Conservation (phyloP, 495 filamentous ascomycete genomes). For the Penicillium chermesinum region DNA sequence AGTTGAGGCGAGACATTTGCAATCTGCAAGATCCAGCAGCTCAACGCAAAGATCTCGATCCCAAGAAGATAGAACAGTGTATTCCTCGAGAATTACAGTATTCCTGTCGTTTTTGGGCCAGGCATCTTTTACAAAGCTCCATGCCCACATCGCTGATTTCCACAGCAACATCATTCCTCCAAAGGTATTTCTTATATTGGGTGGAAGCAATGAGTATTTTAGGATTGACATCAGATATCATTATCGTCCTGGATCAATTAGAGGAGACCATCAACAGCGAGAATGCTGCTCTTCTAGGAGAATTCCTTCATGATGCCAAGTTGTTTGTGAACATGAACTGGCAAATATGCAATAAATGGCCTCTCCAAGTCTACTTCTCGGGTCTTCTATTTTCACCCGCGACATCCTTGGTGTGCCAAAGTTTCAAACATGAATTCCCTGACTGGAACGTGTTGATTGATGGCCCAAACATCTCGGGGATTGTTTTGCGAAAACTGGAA, state of each 20-base stretch:
- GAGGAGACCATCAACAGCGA: neutral
- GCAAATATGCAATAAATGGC: slow-evolving; percentile 26
- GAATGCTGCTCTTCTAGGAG: slow-evolving; percentile 10
- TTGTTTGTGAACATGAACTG: slow-evolving; percentile 27
- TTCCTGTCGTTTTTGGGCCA: slow-evolving; percentile 30
- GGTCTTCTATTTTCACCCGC: slow-evolving; percentile 34
- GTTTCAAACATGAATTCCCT: neutral
- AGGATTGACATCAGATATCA: slow-evolving; percentile 5
- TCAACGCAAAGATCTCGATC: slow-evolving; percentile 17
- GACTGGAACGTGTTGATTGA: neutral
- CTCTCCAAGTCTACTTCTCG: slow-evolving; percentile 16
- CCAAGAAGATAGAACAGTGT: slow-evolving; percentile 8
- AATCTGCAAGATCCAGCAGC: slow-evolving; percentile 19
- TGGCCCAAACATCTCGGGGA: neutral
- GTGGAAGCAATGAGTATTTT: slow-evolving; percentile 38
- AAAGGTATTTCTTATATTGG: slow-evolving; percentile 39
- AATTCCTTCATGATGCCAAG: slow-evolving; percentile 6
- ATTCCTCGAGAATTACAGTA: slow-evolving; percentile 30
- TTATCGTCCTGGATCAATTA: slow-evolving; percentile 2
- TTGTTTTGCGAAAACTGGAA: neutral
- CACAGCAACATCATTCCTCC: slow-evolving; percentile 29
- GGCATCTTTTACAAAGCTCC: slow-evolving; percentile 22
- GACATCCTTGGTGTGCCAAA: too few species aligned
- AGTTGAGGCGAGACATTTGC: slow-evolving; percentile 33
- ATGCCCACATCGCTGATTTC: slow-evolving; percentile 17